Evolutionary conservation across 768 basidiomycete species (phyloP).

Genomic region (Termitomyces eurrhizus): DNA sequence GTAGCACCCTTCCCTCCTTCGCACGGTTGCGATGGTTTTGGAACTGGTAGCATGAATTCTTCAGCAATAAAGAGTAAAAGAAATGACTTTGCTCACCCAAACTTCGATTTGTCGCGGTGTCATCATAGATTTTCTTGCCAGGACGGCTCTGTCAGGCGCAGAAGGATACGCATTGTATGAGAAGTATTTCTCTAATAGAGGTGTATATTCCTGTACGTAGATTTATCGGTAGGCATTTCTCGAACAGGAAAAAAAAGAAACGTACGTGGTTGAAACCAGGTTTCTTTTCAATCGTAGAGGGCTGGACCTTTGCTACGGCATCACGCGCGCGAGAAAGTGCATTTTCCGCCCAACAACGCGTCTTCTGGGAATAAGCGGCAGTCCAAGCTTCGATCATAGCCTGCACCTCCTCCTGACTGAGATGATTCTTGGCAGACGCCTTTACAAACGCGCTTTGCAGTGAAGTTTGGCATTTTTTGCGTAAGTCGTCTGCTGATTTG

Average conservation of each 20-base stretch:
- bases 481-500: constrained; percentile 1
- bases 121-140: constrained; percentile 44
- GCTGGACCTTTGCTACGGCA: not conserved
- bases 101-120: constrained; percentile 45
- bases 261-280: not conserved
- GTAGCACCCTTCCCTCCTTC: constrained; percentile 24
- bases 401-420: not conserved
- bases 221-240: no score
- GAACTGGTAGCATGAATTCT: constrained; percentile 21
- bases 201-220: constrained; percentile 28
- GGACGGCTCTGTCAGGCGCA: constrained; percentile 28
- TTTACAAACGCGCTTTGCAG: not conserved
- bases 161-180: constrained; percentile 45
- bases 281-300: not conserved
- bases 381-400: no score
- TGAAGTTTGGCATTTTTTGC: constrained; percentile 3
- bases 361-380: no score
- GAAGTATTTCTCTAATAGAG: constrained; percentile 45
- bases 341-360: not conserved
- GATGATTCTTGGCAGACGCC: not conserved
- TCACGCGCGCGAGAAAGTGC: not conserved
- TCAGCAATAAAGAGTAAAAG: constrained; percentile 22
- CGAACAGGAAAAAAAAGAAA: not conserved
- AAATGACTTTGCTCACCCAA: constrained; percentile 26
- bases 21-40: constrained; percentile 49